Conservation (phyloP, 1,284 basidiomycete species). For the Laetiporus sulphureus region DNA sequence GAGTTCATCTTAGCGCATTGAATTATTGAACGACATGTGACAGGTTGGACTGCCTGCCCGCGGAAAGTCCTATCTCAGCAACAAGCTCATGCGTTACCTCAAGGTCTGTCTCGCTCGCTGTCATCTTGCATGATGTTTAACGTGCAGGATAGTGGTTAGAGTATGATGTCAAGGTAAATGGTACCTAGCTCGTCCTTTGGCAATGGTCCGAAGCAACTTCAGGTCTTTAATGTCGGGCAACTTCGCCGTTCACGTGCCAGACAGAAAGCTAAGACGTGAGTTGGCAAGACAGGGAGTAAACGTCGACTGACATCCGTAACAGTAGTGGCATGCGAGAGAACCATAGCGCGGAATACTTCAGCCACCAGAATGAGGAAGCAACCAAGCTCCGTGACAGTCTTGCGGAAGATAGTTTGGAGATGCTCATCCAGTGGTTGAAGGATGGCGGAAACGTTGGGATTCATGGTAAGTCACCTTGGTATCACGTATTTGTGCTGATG, state of each 20-base stretch:
- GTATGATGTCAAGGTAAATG: conserved; percentile 84
- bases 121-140: conserved; percentile 3
- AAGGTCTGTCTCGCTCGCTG: conserved; percentile 37
- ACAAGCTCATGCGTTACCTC: conserved; percentile 79
- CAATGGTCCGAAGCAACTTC: not conserved
- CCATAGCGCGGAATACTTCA: conserved; percentile 91
- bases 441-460: conserved; percentile 97
- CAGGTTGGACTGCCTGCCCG: conserved; percentile 78
- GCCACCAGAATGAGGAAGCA: conserved; percentile 79
- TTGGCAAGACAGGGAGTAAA: conserved; percentile 7
- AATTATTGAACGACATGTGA: conserved; percentile 21
- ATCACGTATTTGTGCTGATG: not conserved
- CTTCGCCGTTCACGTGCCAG: conserved; percentile 83
- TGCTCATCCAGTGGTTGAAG: conserved; percentile 93
- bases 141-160: conserved; percentile 82
- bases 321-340: conserved; percentile 76
- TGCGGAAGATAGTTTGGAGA: conserved; percentile 90
- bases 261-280: conserved; percentile 68
- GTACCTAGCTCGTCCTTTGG: conserved; percentile 4
- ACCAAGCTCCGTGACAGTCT: conserved; percentile 77
- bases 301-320: conserved; percentile 27
- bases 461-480: conserved; percentile 62
- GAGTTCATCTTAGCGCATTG: conserved; percentile 24
- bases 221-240: conserved; percentile 99
- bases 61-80: conserved; percentile 82